Percentiles rank a stretch among this genome's conserved stretches.
Evolutionary conservation across 176 grass and related monocot genomes (phyloP).

Genomic region (Avena eriantha): DNA sequence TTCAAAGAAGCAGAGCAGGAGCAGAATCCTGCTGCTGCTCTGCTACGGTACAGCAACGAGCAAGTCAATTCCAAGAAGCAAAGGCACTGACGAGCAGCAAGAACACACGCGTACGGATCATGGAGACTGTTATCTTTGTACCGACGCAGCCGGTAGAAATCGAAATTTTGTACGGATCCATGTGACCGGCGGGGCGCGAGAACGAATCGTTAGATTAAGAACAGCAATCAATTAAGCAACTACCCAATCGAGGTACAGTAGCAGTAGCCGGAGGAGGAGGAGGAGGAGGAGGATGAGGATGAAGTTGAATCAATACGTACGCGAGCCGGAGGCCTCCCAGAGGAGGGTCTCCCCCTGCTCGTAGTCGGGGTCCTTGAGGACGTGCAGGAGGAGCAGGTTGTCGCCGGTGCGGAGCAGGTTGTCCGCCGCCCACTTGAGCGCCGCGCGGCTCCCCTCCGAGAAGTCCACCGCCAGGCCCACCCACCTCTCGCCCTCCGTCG

Average conservation of each 20-base stretch:
- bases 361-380: slow-evolving; percentile 69
- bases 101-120: background rate
- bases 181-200: background rate
- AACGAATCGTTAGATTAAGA: background rate
- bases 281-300: background rate
- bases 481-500: slow-evolving; percentile 47
- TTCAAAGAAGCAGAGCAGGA: too few species aligned
- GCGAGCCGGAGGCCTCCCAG: slow-evolving; percentile 77
- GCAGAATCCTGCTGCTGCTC: background rate
- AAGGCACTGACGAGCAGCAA: background rate
- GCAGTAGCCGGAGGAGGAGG: too few species aligned
- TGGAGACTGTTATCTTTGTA: background rate
- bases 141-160: background rate
- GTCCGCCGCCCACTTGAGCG: slow-evolving; percentile 74
- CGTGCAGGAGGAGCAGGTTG: slow-evolving; percentile 68
- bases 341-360: slow-evolving; percentile 78
- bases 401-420: slow-evolving; percentile 74
- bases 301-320: background rate
- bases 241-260: background rate
- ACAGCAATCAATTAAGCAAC: background rate
- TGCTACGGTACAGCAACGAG: background rate
- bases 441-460: slow-evolving; percentile 67
- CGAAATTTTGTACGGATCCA: background rate
- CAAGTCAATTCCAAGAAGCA: background rate
- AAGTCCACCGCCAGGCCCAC: slow-evolving; percentile 73